Base-by-base conservation (phyloP, 495 filamentous ascomycete species). In the Schizothecium vesticola region DNA sequence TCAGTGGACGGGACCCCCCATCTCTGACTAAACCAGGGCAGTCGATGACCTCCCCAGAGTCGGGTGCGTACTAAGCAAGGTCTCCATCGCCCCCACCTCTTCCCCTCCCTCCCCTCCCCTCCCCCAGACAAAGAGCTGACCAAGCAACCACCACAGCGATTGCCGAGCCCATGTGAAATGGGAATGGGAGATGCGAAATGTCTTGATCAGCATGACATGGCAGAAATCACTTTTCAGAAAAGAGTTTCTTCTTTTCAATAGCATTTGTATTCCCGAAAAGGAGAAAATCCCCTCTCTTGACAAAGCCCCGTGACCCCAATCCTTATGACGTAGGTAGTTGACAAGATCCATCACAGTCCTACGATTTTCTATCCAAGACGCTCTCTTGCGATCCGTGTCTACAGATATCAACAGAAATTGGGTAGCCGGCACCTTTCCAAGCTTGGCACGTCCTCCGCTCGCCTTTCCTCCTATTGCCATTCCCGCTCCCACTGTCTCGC, bases 151-250 rank as follows among this genome's bases (percentile, higher is more conserved):
- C 29, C 26, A 61, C 31, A 61, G 3, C 33, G 33, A 43, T 5
- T 43, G 13, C 33, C 12, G 13, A 43, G 33, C 12, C 33, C n/a
- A 43, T 43, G 33, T 13, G 33, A 43, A 43, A 36, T 36, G 12
- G 33, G 16, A 36, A 16, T 36, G 12, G 33, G 5, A 13, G 13
- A 10, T 36, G 24, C 0, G 6, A 31, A 61, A 61, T 61, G n/a
- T 21, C 60, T 61, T 61, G 26, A 61, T 61, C 60, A 61, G 60
- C 25, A 61, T 61, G 28, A 61, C 60, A 22, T 51, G 43, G 19
- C 43, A 9, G 19, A 51, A n/a, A 51, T 3, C 1, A 8, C n/a
- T 51, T 51, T 6, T 36, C 6, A n/a, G n/a, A n/a, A n/a, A n/a
- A n/a, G n/a, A n/a, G 26, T 28, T 6, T 28, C 26, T 28, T 2